Base-by-base conservation (phyloP, 2,329 filamentous ascomycete genomes). In the Penicillium brasilianum region DNA sequence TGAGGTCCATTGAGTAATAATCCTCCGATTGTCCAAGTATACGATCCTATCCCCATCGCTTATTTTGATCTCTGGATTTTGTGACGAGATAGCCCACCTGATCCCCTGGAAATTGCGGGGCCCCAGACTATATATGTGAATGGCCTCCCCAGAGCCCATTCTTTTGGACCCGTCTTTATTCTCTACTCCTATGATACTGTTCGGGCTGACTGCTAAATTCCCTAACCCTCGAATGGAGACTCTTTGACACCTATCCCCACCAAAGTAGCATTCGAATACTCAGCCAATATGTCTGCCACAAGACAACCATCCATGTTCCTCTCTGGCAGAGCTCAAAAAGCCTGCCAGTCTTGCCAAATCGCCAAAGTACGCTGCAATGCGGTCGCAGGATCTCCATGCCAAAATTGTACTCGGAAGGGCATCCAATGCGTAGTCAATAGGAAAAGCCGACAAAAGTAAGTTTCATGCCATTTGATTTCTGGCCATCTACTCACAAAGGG, bases 331-430 rank as follows among this genome's bases (percentile, higher is more conserved):
- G 57, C 34, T 4, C 39, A 52, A 55, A 58, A 55, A 37, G 61
- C 61, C 2, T 63, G 61, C 36, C 58, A 61, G 32, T 37, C 54
- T 7, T 63, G 61, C 30, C 58, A 55, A 22, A 36, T 58, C 11
- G 59, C 55, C 41, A 63, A 63, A n/a, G 52, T 63, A 10, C 58
- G 55, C 48, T 63, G 61, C 55, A 55, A 53, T 36, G 58, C 61
- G 1, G 41, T 30, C 9, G 28, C 55, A 16, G 58, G 61, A 13
- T 43, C 55, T 0, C 61, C 61, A 8, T 63, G 61, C 22, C 58
- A 52, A 14, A 63, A 63, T 22, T 63, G 61, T 36, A 58, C 28
- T 16, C 58, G 49, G 7, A 50, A 55, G 51, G 61, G 51, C 9
- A 30, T 55, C 16, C 18, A 61, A 32, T 62, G 60, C 34, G 41